Conservation (phyloP, 805 yeast genomes). For the Candida endomychidarum region DNA sequence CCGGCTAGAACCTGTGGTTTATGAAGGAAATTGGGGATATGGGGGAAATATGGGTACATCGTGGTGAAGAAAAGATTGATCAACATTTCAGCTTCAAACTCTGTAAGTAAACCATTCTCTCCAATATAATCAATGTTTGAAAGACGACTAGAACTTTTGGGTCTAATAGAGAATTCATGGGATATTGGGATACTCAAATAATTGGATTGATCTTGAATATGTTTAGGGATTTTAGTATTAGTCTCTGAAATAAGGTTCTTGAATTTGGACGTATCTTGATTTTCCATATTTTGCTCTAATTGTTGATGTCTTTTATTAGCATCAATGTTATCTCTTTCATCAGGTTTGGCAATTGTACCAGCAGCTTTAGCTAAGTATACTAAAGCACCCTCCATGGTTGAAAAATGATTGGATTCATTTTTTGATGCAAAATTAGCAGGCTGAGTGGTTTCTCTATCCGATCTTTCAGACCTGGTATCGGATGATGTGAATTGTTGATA, state of each 20-base stretch:
- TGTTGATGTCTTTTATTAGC: constrained; percentile 50
- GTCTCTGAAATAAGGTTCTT: constrained; percentile 6
- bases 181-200: constrained; percentile 17
- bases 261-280: constrained; percentile 4
- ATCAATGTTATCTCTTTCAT: constrained; percentile 59
- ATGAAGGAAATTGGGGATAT: constrained; percentile 72
- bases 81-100: constrained; percentile 56
- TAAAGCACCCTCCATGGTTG: constrained; percentile 58
- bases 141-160: constrained; percentile 47
- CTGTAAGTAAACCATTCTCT: constrained; percentile 56
- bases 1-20: constrained; percentile 64
- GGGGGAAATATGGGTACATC: constrained; percentile 90
- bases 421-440: constrained; percentile 2
- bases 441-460: neutral
- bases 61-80: constrained; percentile 66
- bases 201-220: constrained; percentile 17
- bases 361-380: constrained; percentile 78
- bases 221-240: constrained; percentile 14
- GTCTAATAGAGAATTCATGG: constrained; percentile 40
- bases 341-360: constrained; percentile 70
- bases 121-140: constrained; percentile 63
- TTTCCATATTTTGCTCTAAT: constrained; percentile 31
- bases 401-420: constrained; percentile 26
- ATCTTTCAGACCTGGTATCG: neutral
- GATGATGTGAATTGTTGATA: neutral